These are phyloP conservation scores for Dovyalis caffra DNA, from an alignment of 345 rosid species.

Conservation along the genomic window DNA sequence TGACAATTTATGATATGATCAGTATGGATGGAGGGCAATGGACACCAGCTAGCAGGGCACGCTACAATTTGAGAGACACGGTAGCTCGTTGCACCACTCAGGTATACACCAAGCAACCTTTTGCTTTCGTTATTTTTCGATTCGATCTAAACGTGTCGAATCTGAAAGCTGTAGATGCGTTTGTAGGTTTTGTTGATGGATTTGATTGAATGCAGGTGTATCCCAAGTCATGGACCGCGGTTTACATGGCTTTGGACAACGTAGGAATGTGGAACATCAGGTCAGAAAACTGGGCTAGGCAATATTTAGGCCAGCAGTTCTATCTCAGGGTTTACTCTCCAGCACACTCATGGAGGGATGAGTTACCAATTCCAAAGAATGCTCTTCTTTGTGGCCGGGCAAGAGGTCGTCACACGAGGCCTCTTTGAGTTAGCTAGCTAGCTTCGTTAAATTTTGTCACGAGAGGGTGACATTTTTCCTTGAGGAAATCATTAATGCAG, in stretches of 20 bases:
- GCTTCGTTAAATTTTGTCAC: conserved; percentile 35
- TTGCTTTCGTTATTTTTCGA: no score
- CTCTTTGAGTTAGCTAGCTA: conserved; percentile 24
- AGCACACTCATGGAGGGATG: conserved; percentile 62
- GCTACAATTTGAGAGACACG: conserved; percentile 60
- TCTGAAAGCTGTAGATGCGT: neutral
- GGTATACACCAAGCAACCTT: conserved; percentile 25
- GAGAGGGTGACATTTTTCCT: conserved; percentile 46
- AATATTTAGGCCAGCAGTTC: conserved; percentile 65
- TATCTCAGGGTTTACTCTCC: conserved; percentile 52
- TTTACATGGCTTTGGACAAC: conserved; percentile 65
- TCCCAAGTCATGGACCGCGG: conserved; percentile 67
- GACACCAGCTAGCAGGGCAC: conserved; percentile 52
- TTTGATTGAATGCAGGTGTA: conserved; percentile 43
- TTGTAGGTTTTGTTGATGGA: neutral
- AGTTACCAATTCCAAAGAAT: conserved; percentile 55
- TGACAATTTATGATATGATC: conserved; percentile 5
- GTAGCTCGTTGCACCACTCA: conserved; percentile 67
- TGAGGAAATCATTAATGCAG: conserved; percentile 13
- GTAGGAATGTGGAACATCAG: conserved; percentile 79
- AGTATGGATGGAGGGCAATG: conserved; percentile 80
- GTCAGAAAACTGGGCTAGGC: conserved; percentile 66
- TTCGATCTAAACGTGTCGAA: no score
- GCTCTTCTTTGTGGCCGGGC: conserved; percentile 63
- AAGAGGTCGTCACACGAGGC: conserved; percentile 72